Base-by-base conservation (phyloP, 306 rosid species). In the Inga laurina region DNA sequence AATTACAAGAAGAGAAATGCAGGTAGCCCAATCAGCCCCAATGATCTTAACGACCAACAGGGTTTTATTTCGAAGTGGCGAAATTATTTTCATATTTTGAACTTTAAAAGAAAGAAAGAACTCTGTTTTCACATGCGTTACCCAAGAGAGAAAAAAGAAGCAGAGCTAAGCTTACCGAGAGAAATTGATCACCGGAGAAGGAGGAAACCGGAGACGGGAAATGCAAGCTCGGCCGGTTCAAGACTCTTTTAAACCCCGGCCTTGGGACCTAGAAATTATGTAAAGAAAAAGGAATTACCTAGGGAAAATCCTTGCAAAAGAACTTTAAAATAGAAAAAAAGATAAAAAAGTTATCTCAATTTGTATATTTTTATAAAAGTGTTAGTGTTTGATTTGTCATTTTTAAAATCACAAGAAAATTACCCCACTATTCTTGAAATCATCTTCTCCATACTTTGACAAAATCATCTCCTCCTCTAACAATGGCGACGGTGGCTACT, bases 1-100 rank as follows among this genome's bases (percentile, higher is more conserved):
- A 85, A 54, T 81, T 74, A 21, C 57, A 79, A 82, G 39, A 9
- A 84, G 35, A n/a, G 15, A 45, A 86, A 84, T 87, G 87, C 69
- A 84, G 68, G 74, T 30, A 37, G 78, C 80, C 39, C 18, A 46
- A 79, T 72, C 22, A 79, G 74, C 52, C 3, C 3, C 15, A 82
- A 24, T 72, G 68, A 84, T 82, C 22, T 13, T 10, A 76, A 85
- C 5, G 65, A 43, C 70, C 41, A 65, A 67, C 44, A 44, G 56
- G 76, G 61, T 69, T 86, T 43, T 10, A 46, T 62, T 86, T 22
- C 30, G 30, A 15, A 66, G 74, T 24, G 78, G 15, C 3, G 49
- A 57, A 10, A 15, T n/a, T 9, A 10, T 48, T 3, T 78, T 81
- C 48, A 16, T 61, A 41, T 39, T 66, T 15, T 22, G 64, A 79